Evolutionary conservation across 208 protist species (phyloP).

Genomic region (Giardia muris): DNA sequence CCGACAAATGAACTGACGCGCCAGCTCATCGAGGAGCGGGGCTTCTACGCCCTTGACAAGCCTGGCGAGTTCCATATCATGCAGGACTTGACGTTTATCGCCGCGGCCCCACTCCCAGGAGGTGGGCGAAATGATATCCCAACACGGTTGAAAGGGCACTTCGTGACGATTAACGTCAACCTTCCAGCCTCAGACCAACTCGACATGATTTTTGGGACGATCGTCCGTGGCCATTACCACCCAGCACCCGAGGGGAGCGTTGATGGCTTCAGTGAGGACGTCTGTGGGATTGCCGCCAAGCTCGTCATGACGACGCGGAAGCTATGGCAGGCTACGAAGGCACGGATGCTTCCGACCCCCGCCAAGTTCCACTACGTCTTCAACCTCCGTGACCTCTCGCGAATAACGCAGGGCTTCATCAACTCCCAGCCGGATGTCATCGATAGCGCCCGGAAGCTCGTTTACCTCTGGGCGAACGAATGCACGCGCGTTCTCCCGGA

Average conservation of each 20-base stretch:
- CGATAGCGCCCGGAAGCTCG: constrained; percentile 51
- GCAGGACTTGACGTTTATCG: constrained; percentile 74
- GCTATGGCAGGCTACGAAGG: constrained; percentile 68
- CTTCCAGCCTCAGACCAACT: constrained; percentile 73
- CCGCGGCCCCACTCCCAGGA: constrained; percentile 81
- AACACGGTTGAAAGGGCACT: constrained; percentile 79
- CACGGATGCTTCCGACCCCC: constrained; percentile 82
- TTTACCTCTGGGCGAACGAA: constrained; percentile 83
- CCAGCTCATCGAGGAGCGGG: constrained; percentile 58
- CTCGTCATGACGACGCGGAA: constrained; percentile 75
- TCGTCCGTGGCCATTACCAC: constrained; percentile 64
- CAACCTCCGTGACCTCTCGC: constrained; percentile 88
- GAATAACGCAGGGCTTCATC: constrained; percentile 78
- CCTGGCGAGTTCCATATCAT: constrained; percentile 72
- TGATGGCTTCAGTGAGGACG: constrained; percentile 60
- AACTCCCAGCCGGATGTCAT: constrained; percentile 53
- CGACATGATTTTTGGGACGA: constrained; percentile 77
- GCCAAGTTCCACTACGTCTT: constrained; percentile 97
- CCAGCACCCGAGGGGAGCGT: constrained; percentile 50
- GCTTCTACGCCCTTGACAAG: constrained; percentile 59
- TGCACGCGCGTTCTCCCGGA: constrained; percentile 80
- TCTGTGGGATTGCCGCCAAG: constrained; percentile 63
- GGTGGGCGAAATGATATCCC: constrained; percentile 92
- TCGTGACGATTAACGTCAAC: constrained; percentile 76
- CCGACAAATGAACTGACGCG: constrained; percentile 60